Percentiles rank a stretch among this genome's conserved stretches.
phyloP scores from a whole-genome alignment of 768 basidiomycete species.

The Scleroderma bovista region DNA sequence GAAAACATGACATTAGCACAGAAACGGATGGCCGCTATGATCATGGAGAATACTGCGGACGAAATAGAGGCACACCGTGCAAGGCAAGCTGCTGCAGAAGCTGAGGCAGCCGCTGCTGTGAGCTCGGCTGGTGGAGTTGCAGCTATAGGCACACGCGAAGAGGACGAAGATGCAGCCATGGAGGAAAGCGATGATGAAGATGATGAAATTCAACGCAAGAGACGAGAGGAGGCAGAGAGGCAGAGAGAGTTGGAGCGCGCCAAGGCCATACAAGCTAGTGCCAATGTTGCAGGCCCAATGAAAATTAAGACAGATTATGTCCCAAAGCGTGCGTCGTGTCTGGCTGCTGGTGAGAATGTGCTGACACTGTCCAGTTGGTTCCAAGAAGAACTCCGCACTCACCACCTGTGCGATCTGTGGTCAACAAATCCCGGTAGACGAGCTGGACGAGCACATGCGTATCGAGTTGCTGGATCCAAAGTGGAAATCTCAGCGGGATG shows the following conservation, averaged over 20 bases:
- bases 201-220: constrained; percentile 52
- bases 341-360: constrained; percentile 4
- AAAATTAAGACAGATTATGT: constrained; percentile 97
- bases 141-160: constrained; percentile 13
- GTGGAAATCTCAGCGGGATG: constrained; percentile 95
- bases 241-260: constrained; percentile 70
- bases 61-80: constrained; percentile 81
- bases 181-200: constrained; percentile 89
- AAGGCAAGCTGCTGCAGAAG: constrained; percentile 79
- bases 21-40: constrained; percentile 97
- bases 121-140: constrained; percentile 48
- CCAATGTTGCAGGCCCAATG: constrained; percentile 75
- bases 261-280: constrained; percentile 73
- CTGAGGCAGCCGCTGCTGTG: constrained; percentile 78
- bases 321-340: constrained; percentile 66
- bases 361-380: constrained; percentile 46
- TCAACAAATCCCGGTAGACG: constrained; percentile 95
- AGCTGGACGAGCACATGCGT: constrained; percentile 95
- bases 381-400: constrained; percentile 57
- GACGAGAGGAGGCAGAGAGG: constrained; percentile 65
- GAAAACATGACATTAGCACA: constrained; percentile 96
- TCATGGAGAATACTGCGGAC: constrained; percentile 91
- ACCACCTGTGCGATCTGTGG: constrained; percentile 91
- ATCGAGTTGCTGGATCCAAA: constrained; percentile 96
- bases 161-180: constrained; percentile 56